These are phyloP conservation scores for Neurospora terricola DNA, from an alignment of 495 filamentous ascomycete genomes.

Conservation along the genomic window DNA sequence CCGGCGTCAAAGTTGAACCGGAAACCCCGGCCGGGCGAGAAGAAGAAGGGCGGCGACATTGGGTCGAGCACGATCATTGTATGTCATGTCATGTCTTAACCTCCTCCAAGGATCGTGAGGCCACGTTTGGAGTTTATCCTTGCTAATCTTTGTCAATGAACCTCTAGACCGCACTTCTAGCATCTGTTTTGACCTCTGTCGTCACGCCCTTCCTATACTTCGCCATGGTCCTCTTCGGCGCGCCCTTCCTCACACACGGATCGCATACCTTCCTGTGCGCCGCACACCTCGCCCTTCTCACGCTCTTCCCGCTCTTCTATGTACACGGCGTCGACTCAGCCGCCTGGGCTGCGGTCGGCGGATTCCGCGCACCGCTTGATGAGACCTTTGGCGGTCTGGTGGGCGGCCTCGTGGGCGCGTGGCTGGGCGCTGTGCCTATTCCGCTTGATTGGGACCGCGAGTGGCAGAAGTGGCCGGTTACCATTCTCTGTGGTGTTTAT, in stretches of 20 bases:
- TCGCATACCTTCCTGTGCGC: slow-evolving; percentile 69
- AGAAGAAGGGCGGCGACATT: slow-evolving; percentile 21
- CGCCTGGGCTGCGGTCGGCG: slow-evolving; percentile 64
- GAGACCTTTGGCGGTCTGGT: slow-evolving; percentile 58
- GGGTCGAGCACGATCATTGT: slow-evolving; percentile 27
- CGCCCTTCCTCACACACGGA: slow-evolving; percentile 76
- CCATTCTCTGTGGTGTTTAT: slow-evolving; percentile 47
- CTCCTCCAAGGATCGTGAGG: not conserved
- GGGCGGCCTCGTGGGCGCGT: slow-evolving; percentile 55
- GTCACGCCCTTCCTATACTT: slow-evolving; percentile 52
- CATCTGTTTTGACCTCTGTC: slow-evolving; percentile 47
- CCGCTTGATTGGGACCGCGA: slow-evolving; percentile 91
- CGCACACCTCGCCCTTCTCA: slow-evolving; percentile 69
- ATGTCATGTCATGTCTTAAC: slow-evolving; percentile 11
- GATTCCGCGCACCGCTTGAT: slow-evolving; percentile 48
- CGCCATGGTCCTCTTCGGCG: slow-evolving; percentile 77
- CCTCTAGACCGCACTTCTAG: slow-evolving; percentile 49
- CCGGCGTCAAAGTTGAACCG: slow-evolving; percentile 17
- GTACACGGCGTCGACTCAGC: slow-evolving; percentile 65
- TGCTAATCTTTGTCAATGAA: not conserved
- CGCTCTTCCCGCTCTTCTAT: slow-evolving; percentile 67
- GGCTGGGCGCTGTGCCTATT: slow-evolving; percentile 83
- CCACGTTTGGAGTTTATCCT: not conserved
- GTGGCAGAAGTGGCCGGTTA: slow-evolving; percentile 97
- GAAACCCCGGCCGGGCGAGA: slow-evolving; percentile 32